Evolutionary conservation across 2,329 filamentous ascomycete genomes (phyloP).

Genomic region (Lachnellula arida): DNA sequence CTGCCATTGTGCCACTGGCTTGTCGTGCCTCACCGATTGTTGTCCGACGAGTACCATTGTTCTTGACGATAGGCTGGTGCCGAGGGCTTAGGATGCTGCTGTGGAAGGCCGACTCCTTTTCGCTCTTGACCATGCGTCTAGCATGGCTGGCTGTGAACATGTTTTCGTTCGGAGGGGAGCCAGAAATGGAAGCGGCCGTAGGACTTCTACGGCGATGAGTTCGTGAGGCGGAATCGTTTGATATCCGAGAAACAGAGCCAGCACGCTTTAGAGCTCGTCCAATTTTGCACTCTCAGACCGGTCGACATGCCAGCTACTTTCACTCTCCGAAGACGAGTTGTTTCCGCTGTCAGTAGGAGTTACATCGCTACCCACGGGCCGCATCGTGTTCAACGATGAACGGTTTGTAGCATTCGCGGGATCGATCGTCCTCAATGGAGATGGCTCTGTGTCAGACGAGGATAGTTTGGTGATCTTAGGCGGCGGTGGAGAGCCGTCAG

Average conservation of each 20-base stretch:
- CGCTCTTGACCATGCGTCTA: constrained; percentile 59
- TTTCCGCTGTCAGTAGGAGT: constrained; percentile 32
- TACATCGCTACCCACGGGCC: constrained; percentile 23
- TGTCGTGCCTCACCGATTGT: constrained; percentile 28
- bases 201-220: constrained; percentile 32
- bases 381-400: constrained; percentile 36
- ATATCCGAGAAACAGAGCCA: constrained; percentile 26
- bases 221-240: constrained; percentile 23
- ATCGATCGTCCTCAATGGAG: constrained; percentile 50
- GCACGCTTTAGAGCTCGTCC: constrained; percentile 28
- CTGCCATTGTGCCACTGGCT: constrained; percentile 21
- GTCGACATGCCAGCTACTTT: constrained; percentile 27
- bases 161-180: constrained; percentile 52
- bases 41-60: constrained; percentile 22
- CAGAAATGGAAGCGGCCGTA: constrained; percentile 43
- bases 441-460: constrained; percentile 50
- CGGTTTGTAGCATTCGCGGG: constrained; percentile 45
- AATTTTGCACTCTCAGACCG: constrained; percentile 29
- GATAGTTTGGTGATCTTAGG: constrained; percentile 55
- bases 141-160: constrained; percentile 64
- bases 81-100: constrained; percentile 58
- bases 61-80: constrained; percentile 53
- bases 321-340: constrained; percentile 32
- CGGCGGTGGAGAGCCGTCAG: constrained; percentile 57
- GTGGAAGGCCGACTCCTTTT: constrained; percentile 51